Evolutionary conservation across 495 filamentous ascomycete species (phyloP), one percentile per base, ranked within the genome.

Genomic region (Hypomontagnella submonticulosa): DNA sequence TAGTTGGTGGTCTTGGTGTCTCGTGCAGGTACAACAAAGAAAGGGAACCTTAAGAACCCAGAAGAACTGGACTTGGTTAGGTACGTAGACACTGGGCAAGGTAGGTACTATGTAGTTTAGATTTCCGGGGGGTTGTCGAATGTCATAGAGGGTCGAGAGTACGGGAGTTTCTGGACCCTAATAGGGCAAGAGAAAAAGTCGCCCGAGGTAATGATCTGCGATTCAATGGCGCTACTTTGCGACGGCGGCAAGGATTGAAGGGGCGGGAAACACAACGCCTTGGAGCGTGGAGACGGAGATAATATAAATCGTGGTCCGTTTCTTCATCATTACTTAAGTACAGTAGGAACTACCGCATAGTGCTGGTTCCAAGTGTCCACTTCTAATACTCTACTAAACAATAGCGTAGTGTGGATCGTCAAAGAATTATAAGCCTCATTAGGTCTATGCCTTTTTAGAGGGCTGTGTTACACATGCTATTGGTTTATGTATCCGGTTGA

Each of bases 161-260:
- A 69, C 66, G 66, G 66, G 60, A 69, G 66, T 69, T 69, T 69
- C 55, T 69, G 60, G 66, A 61, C 59, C 66, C 60, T 69, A 69
- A 64, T 69, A 69, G 66, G 66, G 66, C 66, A 64, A 69, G 62
- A 72, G 70, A 66, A 59, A 34, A 57, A 47, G 56, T 71, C 69
- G 62, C 41, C 66, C 67, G 59, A 70, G 69, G 71, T 54, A 73
- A 71, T 73, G 71, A 73, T 73, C 71, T 69, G 69, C 71, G 67
- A 68, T 58, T 71, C 55, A 63, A 71, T 73, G 71, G 70, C 69
- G 71, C 71, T 73, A 69, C 62, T 63, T 65, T 71, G 64, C 59
- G 69, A 73, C 60, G 66, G 66, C 66, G 56, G 66, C 66, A 69
- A 69, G 66, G 66, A 60, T 63, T 33, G 42, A 63, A 63, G 59